phyloP scores from a whole-genome alignment of 2,329 filamentous ascomycete genomes.

The Xylaria sp. region DNA sequence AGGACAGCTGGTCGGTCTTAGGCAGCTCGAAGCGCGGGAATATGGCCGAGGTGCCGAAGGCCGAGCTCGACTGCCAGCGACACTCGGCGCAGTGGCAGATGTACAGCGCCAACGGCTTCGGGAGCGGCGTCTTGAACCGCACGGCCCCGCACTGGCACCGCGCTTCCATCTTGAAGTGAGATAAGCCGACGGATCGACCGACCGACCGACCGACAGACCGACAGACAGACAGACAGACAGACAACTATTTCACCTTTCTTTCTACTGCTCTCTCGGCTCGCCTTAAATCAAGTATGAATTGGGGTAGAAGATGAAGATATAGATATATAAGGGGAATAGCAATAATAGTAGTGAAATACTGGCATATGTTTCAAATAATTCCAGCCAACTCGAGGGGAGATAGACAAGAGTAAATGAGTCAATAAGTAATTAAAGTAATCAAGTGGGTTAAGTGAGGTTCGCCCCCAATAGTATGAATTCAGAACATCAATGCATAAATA shows the following conservation, averaged over 20 bases:
- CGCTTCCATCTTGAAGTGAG: constrained; percentile 59
- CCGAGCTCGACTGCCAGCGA: constrained; percentile 71
- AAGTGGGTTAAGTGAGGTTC: neutral
- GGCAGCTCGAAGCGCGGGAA: constrained; percentile 74
- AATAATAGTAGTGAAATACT: neutral
- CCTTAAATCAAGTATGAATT: neutral
- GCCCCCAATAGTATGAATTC: neutral
- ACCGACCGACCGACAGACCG: too few relatives aligned
- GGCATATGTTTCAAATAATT: neutral
- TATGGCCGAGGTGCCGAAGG: constrained; percentile 76
- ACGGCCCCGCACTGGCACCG: constrained; percentile 74
- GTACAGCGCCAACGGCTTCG: constrained; percentile 71
- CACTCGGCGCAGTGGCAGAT: constrained; percentile 78
- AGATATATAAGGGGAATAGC: neutral
- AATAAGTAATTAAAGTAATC: neutral
- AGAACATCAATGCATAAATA: neutral
- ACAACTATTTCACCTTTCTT: too few relatives aligned
- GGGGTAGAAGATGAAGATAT: neutral
- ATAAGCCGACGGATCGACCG: neutral
- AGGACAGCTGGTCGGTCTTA: constrained; percentile 59
- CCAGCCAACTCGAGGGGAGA: neutral
- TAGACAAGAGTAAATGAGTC: neutral
- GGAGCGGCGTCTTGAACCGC: constrained; percentile 69
- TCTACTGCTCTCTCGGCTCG: neutral
- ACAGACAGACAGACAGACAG: too few relatives aligned